A percentile compares a stretch with the other conserved stretches of the same genome.
These are phyloP conservation scores for Avicennia marina DNA, from an alignment of 257 asterid genomes.

Conservation along the genomic window DNA sequence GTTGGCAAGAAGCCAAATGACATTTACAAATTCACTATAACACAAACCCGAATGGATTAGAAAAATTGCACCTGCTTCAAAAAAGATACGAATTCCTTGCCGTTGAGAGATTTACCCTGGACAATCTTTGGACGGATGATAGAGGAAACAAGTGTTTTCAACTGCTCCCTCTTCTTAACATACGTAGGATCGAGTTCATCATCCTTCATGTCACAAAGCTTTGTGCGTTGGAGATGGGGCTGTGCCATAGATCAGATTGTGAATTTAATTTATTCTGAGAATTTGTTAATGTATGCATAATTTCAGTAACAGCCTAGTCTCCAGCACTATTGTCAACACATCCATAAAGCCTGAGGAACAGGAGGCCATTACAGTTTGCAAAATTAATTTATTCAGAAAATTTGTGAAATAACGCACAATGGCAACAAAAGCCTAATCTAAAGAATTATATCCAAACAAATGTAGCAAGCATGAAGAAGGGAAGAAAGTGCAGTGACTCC, in stretches of 20 bases:
- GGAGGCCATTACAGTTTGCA: background rate
- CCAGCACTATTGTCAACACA: no score
- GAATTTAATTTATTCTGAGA: slow-evolving; percentile 13
- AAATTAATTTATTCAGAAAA: background rate
- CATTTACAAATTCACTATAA: background rate
- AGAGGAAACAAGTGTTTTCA: slow-evolving; percentile 77
- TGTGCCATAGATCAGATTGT: slow-evolving; percentile 34
- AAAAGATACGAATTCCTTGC: slow-evolving; percentile 86
- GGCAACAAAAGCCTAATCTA: background rate
- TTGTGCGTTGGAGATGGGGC: slow-evolving; percentile 96
- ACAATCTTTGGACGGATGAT: slow-evolving; percentile 91
- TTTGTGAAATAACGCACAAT: background rate
- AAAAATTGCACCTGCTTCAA: slow-evolving; percentile 70
- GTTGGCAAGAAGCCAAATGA: background rate
- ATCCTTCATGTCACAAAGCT: slow-evolving; percentile 94
- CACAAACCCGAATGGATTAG: slow-evolving; percentile 14
- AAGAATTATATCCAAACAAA: no score
- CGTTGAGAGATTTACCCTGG: slow-evolving; percentile 89
- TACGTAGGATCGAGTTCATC: slow-evolving; percentile 77
- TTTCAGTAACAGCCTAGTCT: slow-evolving; percentile 7
- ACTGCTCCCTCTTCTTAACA: slow-evolving; percentile 69
- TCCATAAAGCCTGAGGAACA: no score
- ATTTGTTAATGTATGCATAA: slow-evolving; percentile 1
- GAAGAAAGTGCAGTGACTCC: no score
- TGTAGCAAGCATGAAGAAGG: no score